These are phyloP conservation scores for Comarum palustre DNA, from an alignment of 306 rosid genomes.

Conservation along the genomic window DNA sequence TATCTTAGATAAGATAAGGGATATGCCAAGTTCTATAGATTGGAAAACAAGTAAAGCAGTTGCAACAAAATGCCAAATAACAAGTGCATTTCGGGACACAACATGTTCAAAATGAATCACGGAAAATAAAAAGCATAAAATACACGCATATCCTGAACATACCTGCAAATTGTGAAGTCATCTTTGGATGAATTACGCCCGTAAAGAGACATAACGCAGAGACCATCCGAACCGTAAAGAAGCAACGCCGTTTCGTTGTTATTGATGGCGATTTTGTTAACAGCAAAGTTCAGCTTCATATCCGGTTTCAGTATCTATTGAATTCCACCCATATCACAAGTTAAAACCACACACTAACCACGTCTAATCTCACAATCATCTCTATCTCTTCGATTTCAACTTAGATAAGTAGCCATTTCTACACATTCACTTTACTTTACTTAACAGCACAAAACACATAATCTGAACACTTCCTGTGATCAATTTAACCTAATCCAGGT, in stretches of 20 bases:
- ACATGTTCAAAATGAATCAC: constrained; percentile 12
- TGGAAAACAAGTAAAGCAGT: not conserved
- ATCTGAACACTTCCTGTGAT: not conserved
- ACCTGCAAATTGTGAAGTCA: constrained; percentile 72
- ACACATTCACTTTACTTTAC: not conserved
- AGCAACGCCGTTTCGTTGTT: constrained; percentile 68
- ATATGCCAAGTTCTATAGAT: not conserved
- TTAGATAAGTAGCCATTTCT: not conserved
- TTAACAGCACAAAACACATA: not conserved
- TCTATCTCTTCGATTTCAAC: not conserved
- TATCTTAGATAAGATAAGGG: not conserved
- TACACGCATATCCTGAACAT: not conserved
- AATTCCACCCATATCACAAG: constrained; percentile 19
- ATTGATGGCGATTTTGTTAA: constrained; percentile 67
- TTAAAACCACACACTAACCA: not conserved
- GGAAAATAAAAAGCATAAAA: not conserved
- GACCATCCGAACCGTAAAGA: constrained; percentile 59
- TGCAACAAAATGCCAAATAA: constrained; percentile 6
- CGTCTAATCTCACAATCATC: not conserved
- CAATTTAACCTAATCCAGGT: not conserved
- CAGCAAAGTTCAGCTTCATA: constrained; percentile 44
- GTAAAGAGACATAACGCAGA: constrained; percentile 71
- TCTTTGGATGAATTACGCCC: constrained; percentile 59
- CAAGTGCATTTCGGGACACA: too few relatives aligned
- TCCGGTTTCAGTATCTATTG: constrained; percentile 71